phyloP scores from a whole-genome alignment of 1,284 basidiomycete genomes.

The Agaricales sp. region DNA sequence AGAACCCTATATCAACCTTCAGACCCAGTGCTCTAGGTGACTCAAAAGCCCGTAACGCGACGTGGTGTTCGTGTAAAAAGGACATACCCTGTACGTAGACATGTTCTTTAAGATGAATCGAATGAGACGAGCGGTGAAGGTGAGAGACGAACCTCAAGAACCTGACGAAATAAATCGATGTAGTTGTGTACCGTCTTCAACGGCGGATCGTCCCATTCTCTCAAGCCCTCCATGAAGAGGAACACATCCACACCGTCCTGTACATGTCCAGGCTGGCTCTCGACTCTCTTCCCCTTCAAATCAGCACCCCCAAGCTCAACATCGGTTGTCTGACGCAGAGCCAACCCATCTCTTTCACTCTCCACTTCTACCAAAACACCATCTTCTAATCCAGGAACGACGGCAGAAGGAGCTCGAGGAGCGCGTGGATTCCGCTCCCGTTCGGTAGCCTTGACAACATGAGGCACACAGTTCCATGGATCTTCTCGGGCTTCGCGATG shows the following conservation, averaged over 20 bases:
- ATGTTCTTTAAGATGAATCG: constrained; percentile 1
- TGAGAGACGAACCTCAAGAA: constrained; percentile 29
- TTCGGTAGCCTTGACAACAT: constrained; percentile 31
- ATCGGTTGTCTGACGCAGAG: too few relatives aligned
- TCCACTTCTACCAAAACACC: neutral
- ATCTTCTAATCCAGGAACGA: neutral
- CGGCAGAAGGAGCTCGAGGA: too few relatives aligned
- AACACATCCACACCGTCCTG: constrained; percentile 21
- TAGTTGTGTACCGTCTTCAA: constrained; percentile 33
- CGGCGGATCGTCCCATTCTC: constrained; percentile 31
- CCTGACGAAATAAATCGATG: constrained; percentile 38
- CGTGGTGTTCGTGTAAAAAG: constrained; percentile 37
- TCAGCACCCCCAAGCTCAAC: constrained; percentile 1
- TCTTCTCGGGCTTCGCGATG: constrained; percentile 29
- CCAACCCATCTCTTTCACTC: neutral
- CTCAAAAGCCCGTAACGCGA: constrained; percentile 25
- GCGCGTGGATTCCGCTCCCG: constrained; percentile 10
- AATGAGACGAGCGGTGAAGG: neutral
- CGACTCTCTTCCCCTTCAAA: neutral
- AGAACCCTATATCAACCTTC: constrained; percentile 33
- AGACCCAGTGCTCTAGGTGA: constrained; percentile 16
- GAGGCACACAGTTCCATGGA: constrained; percentile 43
- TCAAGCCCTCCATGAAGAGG: constrained; percentile 32
- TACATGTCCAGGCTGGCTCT: too few relatives aligned
- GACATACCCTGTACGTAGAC: constrained; percentile 27